Base-by-base conservation (phyloP, 139 green algal genomes). In the Yamagishiella unicocca region DNA sequence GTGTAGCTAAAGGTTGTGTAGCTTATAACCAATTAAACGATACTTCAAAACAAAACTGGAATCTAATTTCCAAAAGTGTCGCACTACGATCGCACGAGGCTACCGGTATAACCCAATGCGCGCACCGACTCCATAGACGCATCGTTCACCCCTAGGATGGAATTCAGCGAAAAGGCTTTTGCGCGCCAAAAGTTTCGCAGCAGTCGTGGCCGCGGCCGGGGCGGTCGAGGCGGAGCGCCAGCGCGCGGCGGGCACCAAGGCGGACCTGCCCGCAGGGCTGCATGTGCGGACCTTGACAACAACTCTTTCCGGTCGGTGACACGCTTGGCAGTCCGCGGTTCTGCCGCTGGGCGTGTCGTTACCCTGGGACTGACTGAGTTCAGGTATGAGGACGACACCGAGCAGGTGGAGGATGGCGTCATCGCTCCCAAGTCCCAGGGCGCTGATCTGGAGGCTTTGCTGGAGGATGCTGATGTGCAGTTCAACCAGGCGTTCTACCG, bases 401-500 rank as follows among this genome's bases (percentile, higher is more conserved):
- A 87, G 33, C 50, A 88, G 50, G 66, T n/a, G 2, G 79, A 73
- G 42, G 72, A 76, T 9, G 84, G 84, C 33, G 37, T 46, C 24
- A 17, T 72, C 9, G 53, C 53, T n/a, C 71, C 70, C 2, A 78
- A 78, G 31, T 90, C 84, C 35, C 68, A 88, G 35, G 89, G 89
- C 0, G 89, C 89, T 33, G 89, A 92, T 80, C 64, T 90, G 3
- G 89, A 55, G 50, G 45, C 55, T 61, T 31, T 92, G 62, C 81
- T 92, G 61, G 72, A 58, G 53, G 89, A 90, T 27, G 50, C 42
- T 22, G 79, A 90, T 21, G 68, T 85, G 35, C 78, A 89, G 43
- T 92, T 89, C 73, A 76, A 54, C 2, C 89, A 92, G 55, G 80
- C 84, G 4, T 84, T 83, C 62, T 90, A 73, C 73, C 66, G 89